Evolutionary conservation across 2,329 filamentous ascomycete genomes (phyloP), one percentile per base, ranked within the genome.

Genomic region (Trichoderma brevicompactum): DNA sequence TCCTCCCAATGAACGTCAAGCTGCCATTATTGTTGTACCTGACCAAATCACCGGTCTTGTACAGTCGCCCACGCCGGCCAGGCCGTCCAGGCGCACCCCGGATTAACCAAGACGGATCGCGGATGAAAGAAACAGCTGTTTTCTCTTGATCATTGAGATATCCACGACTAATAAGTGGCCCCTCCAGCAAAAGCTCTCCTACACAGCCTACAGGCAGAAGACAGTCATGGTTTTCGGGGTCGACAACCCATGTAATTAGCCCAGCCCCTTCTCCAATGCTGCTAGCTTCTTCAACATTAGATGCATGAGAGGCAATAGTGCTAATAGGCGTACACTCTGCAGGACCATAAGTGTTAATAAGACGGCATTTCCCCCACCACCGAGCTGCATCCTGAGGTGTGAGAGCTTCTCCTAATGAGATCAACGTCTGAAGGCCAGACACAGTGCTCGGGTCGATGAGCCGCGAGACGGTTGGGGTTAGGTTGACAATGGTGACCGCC

Each of bases 1-100:
- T 85, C n/a, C 85, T 77, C 46, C 83, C 84, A 50, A 83, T 69
- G 63, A 79, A 83, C 0, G 75, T 68, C 10, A 84, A 70, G 28
- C 71, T 71, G 0, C 78, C 78, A 58, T 81, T 76, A 0, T 72
- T 70, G 38, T 77, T 71, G 38, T 81, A 81, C 36, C 71, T 72
- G 2, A 74, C 81, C 9, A 84, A 73, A 66, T 84, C 82, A 7
- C 82, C 82, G 2, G 81, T 83, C 64, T 79, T 79, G 69, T 82
- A 84, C 6, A 78, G 66, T 6, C 8, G 56, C 65, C 61, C 61
- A 19, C 49, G 64, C 81, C 78, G 61, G 10, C 61, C 61, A 28
- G 41, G 28, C 17, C 41, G 38, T 7, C 38, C 44, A 12, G 48
- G 40, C 2, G 40, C 23, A 10, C 52, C 65, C 15, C 34, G 50